Percentiles rank a stretch among this genome's conserved stretches.
phyloP scores from a whole-genome alignment of 352 stramenopile genomes.

The Pythium guiyangense region DNA sequence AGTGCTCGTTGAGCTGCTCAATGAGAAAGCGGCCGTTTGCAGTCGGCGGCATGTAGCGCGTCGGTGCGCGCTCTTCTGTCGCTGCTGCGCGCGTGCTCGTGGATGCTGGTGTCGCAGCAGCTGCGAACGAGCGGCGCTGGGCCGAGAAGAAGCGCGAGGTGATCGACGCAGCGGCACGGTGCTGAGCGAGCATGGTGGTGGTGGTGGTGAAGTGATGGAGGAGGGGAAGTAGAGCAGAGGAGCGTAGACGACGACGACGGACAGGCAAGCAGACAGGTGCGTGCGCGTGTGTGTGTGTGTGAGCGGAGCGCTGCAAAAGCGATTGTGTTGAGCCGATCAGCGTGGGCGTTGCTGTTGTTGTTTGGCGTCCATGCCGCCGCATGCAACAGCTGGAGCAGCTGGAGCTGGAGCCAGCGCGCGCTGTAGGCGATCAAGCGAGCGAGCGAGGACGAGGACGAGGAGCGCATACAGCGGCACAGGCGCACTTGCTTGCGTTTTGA shows the following conservation, averaged over 20 bases:
- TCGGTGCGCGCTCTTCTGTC: constrained; percentile 24
- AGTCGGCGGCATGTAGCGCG: constrained; percentile 50
- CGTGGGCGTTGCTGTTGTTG: neutral
- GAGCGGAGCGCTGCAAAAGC: constrained; percentile 11
- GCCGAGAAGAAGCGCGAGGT: constrained; percentile 20
- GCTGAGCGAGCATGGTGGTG: constrained; percentile 23
- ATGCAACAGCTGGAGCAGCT: neutral
- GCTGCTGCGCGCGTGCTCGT: constrained; percentile 12
- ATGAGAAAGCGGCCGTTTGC: constrained; percentile 69
- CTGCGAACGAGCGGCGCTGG: constrained; percentile 42
- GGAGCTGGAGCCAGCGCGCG: too few species aligned
- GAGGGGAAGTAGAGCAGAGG: too few species aligned
- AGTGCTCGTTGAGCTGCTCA: constrained; percentile 72
- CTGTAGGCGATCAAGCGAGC: too few species aligned
- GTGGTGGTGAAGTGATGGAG: too few species aligned
- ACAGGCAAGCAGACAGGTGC: too few species aligned
- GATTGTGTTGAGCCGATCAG: neutral
- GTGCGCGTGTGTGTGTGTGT: too few species aligned
- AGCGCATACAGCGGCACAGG: too few species aligned
- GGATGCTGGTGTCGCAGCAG: constrained; percentile 20
- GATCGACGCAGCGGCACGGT: constrained; percentile 11
- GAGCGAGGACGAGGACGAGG: too few species aligned
- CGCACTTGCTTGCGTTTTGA: constrained; percentile 12
- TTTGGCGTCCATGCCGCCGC: neutral
- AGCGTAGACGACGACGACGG: too few species aligned